Conservation (phyloP, 2,329 filamentous ascomycete species). For the Passalora sequoiae region DNA sequence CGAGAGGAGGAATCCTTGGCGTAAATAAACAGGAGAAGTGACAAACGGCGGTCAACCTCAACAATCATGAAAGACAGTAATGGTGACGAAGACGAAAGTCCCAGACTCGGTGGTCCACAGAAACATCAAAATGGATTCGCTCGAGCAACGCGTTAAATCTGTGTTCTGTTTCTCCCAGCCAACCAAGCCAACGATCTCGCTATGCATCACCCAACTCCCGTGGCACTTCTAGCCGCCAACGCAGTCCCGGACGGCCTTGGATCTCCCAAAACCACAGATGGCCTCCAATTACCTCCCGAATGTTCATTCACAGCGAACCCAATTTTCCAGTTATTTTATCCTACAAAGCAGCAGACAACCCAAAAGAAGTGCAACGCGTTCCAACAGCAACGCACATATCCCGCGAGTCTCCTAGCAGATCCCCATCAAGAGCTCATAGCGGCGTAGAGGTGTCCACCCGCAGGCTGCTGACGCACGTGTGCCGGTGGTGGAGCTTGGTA, state of each 20-base stretch:
- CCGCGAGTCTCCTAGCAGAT: neutral
- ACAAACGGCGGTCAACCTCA: too few species aligned
- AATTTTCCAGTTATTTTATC: neutral
- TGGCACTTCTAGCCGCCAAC: neutral
- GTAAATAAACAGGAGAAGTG: too few species aligned
- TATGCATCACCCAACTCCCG: conserved; percentile 1
- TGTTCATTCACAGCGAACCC: neutral
- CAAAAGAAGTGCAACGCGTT: too few species aligned
- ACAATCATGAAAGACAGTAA: too few species aligned
- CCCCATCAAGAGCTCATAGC: conserved; percentile 12
- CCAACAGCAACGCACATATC: neutral
- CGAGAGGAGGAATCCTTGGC: too few species aligned
- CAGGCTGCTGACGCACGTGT: conserved; percentile 22
- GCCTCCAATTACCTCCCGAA: neutral
- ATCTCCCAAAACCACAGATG: neutral
- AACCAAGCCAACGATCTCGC: too few species aligned
- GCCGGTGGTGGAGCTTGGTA: conserved; percentile 23
- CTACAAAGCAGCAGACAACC: conserved; percentile 3
- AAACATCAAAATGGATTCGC: conserved; percentile 8
- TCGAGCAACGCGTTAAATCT: conserved; percentile 1
- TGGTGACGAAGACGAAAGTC: too few species aligned
- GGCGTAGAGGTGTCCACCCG: conserved; percentile 17
- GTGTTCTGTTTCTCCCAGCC: conserved; percentile 1
- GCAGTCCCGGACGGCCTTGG: neutral
- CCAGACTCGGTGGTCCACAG: neutral